A percentile compares a stretch with the other conserved stretches of the same genome.
These are phyloP conservation scores for Ophiostoma triangulosporum DNA, from an alignment of 2,329 filamentous ascomycete species.

Conservation along the genomic window DNA sequence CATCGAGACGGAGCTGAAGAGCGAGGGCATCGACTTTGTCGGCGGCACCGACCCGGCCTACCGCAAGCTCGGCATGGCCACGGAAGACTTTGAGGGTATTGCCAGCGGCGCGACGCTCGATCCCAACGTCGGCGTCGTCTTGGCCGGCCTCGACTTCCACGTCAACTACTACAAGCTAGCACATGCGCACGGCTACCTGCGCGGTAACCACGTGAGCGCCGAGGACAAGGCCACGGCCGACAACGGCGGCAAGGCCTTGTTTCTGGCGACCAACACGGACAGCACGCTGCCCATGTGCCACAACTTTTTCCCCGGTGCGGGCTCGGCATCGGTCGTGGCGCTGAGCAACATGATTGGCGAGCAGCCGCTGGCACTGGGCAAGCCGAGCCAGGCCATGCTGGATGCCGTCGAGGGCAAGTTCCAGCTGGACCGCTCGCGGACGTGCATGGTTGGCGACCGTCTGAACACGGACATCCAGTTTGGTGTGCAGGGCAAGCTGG, in stretches of 20 bases:
- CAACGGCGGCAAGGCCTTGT: slow-evolving; percentile 73
- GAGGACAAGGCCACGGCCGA: slow-evolving; percentile 54
- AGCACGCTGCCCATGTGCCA: slow-evolving; percentile 74
- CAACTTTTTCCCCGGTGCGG: slow-evolving; percentile 82
- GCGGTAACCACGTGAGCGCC: slow-evolving; percentile 36
- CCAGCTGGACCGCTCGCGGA: slow-evolving; percentile 64
- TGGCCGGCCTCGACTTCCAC: slow-evolving; percentile 86
- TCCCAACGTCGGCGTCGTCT: slow-evolving; percentile 76
- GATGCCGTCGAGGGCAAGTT: slow-evolving; percentile 96
- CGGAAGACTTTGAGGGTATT: slow-evolving; percentile 67
- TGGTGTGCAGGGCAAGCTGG: slow-evolving; percentile 77
- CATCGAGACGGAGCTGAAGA: slow-evolving; percentile 74
- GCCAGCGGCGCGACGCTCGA: slow-evolving; percentile 67
- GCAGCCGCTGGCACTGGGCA: slow-evolving; percentile 69
- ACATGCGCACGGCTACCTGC: slow-evolving; percentile 74
- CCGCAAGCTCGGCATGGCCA: slow-evolving; percentile 57
- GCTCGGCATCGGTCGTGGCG: slow-evolving; percentile 59
- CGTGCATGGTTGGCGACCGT: slow-evolving; percentile 93
- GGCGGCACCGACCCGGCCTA: slow-evolving; percentile 74
- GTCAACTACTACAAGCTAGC: slow-evolving; percentile 89
- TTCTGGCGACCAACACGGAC: slow-evolving; percentile 88
- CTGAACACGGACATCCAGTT: slow-evolving; percentile 95
- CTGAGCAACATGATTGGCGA: slow-evolving; percentile 57
- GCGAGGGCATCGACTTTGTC: slow-evolving; percentile 66
- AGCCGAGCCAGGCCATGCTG: slow-evolving; percentile 99